A percentile compares a stretch with the other conserved stretches of the same genome.
These are phyloP conservation scores for Boletus rex-veris DNA, from an alignment of 768 basidiomycete genomes.

Conservation along the genomic window DNA sequence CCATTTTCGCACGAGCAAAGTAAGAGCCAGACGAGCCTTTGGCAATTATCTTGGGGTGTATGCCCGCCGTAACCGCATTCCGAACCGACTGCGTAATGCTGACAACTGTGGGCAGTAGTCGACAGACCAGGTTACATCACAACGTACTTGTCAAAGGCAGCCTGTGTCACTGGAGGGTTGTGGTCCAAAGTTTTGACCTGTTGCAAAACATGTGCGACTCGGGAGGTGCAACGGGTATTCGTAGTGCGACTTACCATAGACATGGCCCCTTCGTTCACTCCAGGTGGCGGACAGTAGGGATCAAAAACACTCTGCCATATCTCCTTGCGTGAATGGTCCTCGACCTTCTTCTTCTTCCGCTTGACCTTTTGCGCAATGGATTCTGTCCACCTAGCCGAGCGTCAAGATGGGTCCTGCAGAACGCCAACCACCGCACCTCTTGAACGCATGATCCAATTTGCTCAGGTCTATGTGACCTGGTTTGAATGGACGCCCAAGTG, in stretches of 20 bases:
- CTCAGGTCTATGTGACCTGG: slow-evolving; percentile 74
- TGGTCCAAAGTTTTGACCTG: slow-evolving; percentile 82
- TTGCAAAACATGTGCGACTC: slow-evolving; percentile 5
- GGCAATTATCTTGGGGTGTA: slow-evolving; percentile 87
- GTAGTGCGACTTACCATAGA: slow-evolving; percentile 14
- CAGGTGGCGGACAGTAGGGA: slow-evolving; percentile 44
- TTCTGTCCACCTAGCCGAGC: slow-evolving; percentile 66
- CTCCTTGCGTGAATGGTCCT: slow-evolving; percentile 60
- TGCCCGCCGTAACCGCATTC: slow-evolving; percentile 66
- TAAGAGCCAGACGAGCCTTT: slow-evolving; percentile 91
- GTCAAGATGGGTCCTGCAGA: neutral
- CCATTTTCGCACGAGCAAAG: slow-evolving; percentile 82
- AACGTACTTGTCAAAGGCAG: slow-evolving; percentile 66
- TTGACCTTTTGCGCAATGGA: slow-evolving; percentile 84
- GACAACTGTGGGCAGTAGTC: slow-evolving; percentile 9
- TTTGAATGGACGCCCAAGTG: slow-evolving; percentile 34
- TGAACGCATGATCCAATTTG: slow-evolving; percentile 80
- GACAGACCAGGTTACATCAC: neutral
- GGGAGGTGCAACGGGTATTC: neutral
- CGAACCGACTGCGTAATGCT: slow-evolving; percentile 65
- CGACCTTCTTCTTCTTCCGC: slow-evolving; percentile 63
- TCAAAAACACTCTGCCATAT: slow-evolving; percentile 84
- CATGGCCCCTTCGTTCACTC: slow-evolving; percentile 27
- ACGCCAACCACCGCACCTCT: slow-evolving; percentile 45
- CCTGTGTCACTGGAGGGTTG: slow-evolving; percentile 68